Percentiles rank a stretch among this genome's conserved stretches.
phyloP scores from a whole-genome alignment of 78 protist species.

The Paratrimastix pyriformis region DNA sequence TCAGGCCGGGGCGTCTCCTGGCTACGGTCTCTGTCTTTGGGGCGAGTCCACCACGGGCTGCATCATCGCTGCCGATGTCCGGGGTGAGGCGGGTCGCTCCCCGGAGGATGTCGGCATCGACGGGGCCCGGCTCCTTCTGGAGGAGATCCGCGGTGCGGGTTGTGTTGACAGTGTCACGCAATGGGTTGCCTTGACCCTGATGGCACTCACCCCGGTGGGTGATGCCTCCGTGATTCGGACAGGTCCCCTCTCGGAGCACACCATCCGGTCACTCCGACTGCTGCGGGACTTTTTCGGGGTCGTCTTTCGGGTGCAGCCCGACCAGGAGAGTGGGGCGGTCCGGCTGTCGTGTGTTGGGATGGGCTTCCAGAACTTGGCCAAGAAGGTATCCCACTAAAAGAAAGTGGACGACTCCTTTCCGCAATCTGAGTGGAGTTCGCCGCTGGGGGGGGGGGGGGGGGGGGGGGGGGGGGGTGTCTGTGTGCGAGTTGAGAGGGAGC shows the following conservation, averaged over 20 bases:
- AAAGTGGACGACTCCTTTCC: too few species aligned
- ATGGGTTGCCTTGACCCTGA: conserved; percentile 52
- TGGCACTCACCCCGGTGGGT: conserved; percentile 77
- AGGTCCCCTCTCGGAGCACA: conserved; percentile 48
- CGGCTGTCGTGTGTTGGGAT: conserved; percentile 21
- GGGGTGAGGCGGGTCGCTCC: conserved; percentile 29
- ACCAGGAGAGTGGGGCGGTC: not conserved
- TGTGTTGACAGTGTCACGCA: conserved; percentile 69
- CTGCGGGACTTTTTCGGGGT: conserved; percentile 31
- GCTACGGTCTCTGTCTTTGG: conserved; percentile 68
- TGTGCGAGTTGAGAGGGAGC: too few species aligned
- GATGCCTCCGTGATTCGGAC: conserved; percentile 76
- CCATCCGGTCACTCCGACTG: not conserved
- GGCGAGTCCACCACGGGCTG: conserved; percentile 75
- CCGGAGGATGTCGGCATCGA: conserved; percentile 72
- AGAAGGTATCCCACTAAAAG: too few species aligned
- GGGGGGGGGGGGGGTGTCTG: too few species aligned
- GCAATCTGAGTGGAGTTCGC: too few species aligned
- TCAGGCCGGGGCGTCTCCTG: too few species aligned
- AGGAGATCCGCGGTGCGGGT: conserved; percentile 65
- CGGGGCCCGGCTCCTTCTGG: conserved; percentile 48
- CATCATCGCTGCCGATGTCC: conserved; percentile 50
- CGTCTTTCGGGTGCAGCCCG: conserved; percentile 8
- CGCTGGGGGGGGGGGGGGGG: too few species aligned
- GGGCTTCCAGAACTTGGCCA: conserved; percentile 19